Conservation (phyloP, 2,329 filamentous ascomycete genomes). For the Colletotrichum orchidophilum region DNA sequence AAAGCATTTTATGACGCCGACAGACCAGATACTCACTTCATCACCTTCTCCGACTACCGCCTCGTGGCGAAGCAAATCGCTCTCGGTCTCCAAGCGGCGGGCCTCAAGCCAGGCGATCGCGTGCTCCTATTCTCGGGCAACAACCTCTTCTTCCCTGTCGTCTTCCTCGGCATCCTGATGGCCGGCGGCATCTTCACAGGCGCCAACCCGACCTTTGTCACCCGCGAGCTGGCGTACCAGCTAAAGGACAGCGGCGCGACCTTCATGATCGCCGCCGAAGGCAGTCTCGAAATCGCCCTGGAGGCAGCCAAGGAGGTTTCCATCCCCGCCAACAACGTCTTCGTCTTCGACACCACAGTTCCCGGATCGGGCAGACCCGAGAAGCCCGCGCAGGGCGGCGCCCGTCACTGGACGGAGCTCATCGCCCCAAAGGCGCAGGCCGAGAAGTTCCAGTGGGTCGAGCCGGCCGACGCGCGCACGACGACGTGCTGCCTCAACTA, state of each 20-base stretch:
- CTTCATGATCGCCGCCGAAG: constrained; percentile 72
- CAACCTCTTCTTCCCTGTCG: constrained; percentile 75
- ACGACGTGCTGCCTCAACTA: constrained; percentile 80
- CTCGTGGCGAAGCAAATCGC: constrained; percentile 78
- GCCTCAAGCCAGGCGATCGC: constrained; percentile 73
- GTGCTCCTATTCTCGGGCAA: constrained; percentile 80
- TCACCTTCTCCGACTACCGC: constrained; percentile 72
- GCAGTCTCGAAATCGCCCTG: constrained; percentile 68
- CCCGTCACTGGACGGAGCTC: constrained; percentile 73
- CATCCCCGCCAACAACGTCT: constrained; percentile 65
- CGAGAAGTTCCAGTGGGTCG: constrained; percentile 69
- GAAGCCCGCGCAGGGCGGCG: constrained; percentile 43
- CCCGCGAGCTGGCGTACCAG: constrained; percentile 79
- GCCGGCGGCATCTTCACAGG: constrained; percentile 82
- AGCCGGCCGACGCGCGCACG: constrained; percentile 58
- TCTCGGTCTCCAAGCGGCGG: constrained; percentile 70
- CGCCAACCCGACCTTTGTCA: constrained; percentile 74
- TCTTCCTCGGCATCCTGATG: constrained; percentile 79
- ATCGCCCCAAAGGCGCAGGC: constrained; percentile 62
- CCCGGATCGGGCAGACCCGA: constrained; percentile 40
- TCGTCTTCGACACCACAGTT: constrained; percentile 69
- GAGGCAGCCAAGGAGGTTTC: constrained; percentile 70
- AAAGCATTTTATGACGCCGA: constrained; percentile 71
- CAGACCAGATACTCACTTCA: constrained; percentile 71
- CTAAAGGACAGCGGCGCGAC: constrained; percentile 74